These are phyloP conservation scores for Chalaropsis ovoidea DNA, from an alignment of 2,329 filamentous ascomycete species.

Conservation along the genomic window DNA sequence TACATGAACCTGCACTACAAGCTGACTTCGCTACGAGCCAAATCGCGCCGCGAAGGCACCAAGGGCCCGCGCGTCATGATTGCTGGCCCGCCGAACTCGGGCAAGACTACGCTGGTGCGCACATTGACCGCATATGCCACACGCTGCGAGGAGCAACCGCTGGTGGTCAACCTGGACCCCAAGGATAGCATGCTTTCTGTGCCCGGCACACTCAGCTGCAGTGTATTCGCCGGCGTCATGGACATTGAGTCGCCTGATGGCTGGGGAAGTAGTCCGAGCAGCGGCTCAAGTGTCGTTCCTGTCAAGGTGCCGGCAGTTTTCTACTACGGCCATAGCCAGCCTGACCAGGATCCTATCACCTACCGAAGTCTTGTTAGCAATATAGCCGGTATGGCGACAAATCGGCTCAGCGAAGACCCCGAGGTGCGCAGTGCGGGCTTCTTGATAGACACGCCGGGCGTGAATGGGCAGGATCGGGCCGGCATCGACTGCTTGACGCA, in stretches of 20 bases:
- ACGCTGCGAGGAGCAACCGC: conserved; percentile 60
- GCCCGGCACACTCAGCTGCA: conserved; percentile 73
- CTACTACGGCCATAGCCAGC: conserved; percentile 65
- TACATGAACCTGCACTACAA: conserved; percentile 83
- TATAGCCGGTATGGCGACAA: conserved; percentile 68
- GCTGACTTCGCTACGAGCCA: conserved; percentile 60
- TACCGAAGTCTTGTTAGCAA: conserved; percentile 66
- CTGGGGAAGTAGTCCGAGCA: conserved; percentile 84
- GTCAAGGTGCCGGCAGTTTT: conserved; percentile 90
- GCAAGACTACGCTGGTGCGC: conserved; percentile 74
- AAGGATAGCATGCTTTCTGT: conserved; percentile 67
- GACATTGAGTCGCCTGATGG: conserved; percentile 70
- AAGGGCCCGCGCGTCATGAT: conserved; percentile 76
- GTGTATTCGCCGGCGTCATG: conserved; percentile 77
- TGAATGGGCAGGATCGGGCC: conserved; percentile 54
- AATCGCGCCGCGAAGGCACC: conserved; percentile 39
- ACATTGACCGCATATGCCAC: conserved; percentile 71
- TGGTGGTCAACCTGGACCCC: conserved; percentile 77
- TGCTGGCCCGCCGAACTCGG: conserved; percentile 64
- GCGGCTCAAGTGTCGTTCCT: conserved; percentile 75
- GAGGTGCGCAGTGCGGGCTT: conserved; percentile 63
- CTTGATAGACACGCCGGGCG: conserved; percentile 72
- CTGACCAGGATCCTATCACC: conserved; percentile 60
- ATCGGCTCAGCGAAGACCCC: conserved; percentile 64
- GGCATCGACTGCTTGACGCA: conserved; percentile 72